Percentiles rank a stretch among this genome's conserved stretches.
Conservation (phyloP, 2,329 filamentous ascomycete genomes). For the Alternaria sp. region DNA sequence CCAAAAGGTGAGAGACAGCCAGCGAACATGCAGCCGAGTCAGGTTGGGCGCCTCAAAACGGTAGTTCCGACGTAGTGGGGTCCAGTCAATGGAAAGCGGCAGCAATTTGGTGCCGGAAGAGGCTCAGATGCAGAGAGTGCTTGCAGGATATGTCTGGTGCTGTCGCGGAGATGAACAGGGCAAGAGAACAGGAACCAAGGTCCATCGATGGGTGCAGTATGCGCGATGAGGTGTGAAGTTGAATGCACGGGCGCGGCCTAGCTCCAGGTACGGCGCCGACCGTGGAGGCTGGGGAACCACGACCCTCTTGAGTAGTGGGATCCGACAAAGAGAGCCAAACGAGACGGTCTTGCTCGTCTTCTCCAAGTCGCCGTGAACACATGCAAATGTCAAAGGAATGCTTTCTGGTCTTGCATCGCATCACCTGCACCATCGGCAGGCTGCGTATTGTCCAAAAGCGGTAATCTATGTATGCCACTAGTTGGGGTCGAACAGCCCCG, state of each 20-base stretch:
- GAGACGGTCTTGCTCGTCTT: background rate
- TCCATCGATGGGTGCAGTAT: conserved; percentile 15
- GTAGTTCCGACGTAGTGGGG: conserved; percentile 40
- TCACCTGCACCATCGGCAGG: conserved; percentile 20
- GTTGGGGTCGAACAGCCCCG: conserved; percentile 14
- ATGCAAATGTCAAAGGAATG: conserved; percentile 1
- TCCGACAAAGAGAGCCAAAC: background rate
- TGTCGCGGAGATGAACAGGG: conserved; percentile 16
- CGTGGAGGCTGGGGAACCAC: conserved; percentile 39
- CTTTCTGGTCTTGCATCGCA: conserved; percentile 5
- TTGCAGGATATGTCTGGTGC: conserved; percentile 2
- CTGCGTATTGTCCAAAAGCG: conserved; percentile 27
- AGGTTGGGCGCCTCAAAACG: conserved; percentile 33
- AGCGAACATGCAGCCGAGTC: conserved; percentile 15
- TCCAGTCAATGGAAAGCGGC: conserved; percentile 19
- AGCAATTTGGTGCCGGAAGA: conserved; percentile 7
- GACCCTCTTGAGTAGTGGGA: background rate
- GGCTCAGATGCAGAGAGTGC: background rate
- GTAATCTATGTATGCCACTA: conserved; percentile 22
- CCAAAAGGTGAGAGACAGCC: conserved; percentile 31
- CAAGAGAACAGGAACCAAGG: conserved; percentile 16
- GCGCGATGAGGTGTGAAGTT: conserved; percentile 29
- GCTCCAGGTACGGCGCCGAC: conserved; percentile 31
- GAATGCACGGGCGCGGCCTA: conserved; percentile 25
- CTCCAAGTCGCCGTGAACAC: background rate